These are phyloP conservation scores for Didymella lethalis DNA, from an alignment of 2,329 filamentous ascomycete species.

Conservation along the genomic window DNA sequence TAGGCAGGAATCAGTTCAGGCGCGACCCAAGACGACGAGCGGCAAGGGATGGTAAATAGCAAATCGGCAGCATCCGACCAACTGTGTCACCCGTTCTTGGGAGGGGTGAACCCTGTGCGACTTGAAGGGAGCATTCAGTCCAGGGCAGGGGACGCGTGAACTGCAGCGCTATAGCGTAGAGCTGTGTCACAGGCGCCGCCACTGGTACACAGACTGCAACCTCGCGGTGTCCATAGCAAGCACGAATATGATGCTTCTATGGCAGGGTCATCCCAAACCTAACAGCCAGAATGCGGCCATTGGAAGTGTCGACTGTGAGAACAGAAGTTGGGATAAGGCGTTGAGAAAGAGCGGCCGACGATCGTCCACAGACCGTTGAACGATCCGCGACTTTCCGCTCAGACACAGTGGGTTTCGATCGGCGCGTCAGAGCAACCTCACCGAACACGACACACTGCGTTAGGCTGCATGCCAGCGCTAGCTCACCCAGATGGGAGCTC, in stretches of 20 bases:
- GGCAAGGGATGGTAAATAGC: conserved; percentile 44
- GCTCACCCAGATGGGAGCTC: conserved; percentile 16
- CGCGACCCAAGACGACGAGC: conserved; percentile 30
- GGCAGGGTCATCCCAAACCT: conserved; percentile 26
- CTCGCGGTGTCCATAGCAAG: conserved; percentile 38
- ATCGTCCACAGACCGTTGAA: conserved; percentile 8
- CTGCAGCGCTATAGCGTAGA: conserved; percentile 34
- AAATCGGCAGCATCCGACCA: conserved; percentile 34
- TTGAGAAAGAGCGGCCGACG: conserved; percentile 21
- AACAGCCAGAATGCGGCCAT: conserved; percentile 20
- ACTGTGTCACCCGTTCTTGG: conserved; percentile 32
- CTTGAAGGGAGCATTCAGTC: conserved; percentile 35
- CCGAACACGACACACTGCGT: conserved; percentile 18
- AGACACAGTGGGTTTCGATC: conserved; percentile 15
- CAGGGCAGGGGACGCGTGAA: conserved; percentile 37
- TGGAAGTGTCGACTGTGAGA: conserved; percentile 15
- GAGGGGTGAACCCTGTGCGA: conserved; percentile 39
- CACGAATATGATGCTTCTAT: conserved; percentile 28
- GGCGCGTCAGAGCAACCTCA: conserved; percentile 17
- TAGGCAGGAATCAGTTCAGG: conserved; percentile 39
- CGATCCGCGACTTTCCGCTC: conserved; percentile 3
- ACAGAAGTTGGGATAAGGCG: conserved; percentile 12
- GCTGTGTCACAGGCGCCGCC: conserved; percentile 42
- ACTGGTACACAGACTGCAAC: conserved; percentile 47
- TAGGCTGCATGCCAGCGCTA: conserved; percentile 19